These are phyloP conservation scores for Talaromyces nanjingensis DNA, from an alignment of 495 filamentous ascomycete genomes.

Conservation along the genomic window DNA sequence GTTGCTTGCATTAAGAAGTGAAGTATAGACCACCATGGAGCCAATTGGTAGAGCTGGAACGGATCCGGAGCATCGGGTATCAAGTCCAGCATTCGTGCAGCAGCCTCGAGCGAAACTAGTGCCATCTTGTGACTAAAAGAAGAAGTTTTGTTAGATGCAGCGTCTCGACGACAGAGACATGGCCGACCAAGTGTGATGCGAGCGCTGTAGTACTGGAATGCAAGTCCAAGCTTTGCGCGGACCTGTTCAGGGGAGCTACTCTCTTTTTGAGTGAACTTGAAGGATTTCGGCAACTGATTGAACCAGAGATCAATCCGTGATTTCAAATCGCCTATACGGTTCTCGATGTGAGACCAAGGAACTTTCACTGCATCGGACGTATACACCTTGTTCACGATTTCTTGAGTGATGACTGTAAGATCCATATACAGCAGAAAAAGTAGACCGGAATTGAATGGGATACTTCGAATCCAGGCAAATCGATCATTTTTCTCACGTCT, in stretches of 20 bases:
- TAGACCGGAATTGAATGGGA: constrained; percentile 32
- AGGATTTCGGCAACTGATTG: constrained; percentile 39
- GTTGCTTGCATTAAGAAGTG: constrained; percentile 61
- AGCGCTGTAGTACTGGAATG: constrained; percentile 54
- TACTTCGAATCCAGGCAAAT: constrained; percentile 23
- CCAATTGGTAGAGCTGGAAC: constrained; percentile 43
- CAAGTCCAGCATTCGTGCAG: constrained; percentile 44
- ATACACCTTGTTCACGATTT: constrained; percentile 53
- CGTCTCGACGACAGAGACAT: constrained; percentile 55
- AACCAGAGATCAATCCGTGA: constrained; percentile 49
- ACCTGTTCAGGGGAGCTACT: constrained; percentile 27
- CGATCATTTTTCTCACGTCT: constrained; percentile 11
- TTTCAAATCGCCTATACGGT: constrained; percentile 45
- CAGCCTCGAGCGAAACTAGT: constrained; percentile 46
- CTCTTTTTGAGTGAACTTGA: constrained; percentile 40
- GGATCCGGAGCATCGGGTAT: constrained; percentile 42
- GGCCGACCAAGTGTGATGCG: constrained; percentile 57
- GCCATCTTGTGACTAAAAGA: constrained; percentile 53
- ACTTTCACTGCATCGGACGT: constrained; percentile 44
- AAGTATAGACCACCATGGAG: constrained; percentile 60
- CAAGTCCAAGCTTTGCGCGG: constrained; percentile 40
- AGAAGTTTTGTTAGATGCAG: constrained; percentile 31
- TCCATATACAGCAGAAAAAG: constrained; percentile 45
- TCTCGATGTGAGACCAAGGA: constrained; percentile 56
- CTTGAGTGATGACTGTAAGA: constrained; percentile 45